phyloP scores from a whole-genome alignment of 495 filamentous ascomycete genomes.

The Aspergillus coremiiformis region DNA sequence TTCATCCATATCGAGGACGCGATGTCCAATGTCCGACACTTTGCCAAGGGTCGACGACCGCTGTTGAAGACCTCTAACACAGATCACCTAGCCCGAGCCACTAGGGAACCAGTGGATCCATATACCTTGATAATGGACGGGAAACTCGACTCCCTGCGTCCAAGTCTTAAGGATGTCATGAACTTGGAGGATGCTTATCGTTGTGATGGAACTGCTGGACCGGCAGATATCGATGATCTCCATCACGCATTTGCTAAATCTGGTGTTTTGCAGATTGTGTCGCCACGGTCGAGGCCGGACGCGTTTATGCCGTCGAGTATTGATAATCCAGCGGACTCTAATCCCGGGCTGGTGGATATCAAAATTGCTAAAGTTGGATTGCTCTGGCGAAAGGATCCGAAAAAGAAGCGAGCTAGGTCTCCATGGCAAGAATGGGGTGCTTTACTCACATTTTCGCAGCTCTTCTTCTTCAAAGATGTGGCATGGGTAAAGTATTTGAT shows the following conservation, averaged over 20 bases:
- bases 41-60: constrained; percentile 63
- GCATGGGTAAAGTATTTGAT: constrained; percentile 87
- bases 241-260: constrained; percentile 86
- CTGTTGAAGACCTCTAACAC: constrained; percentile 61
- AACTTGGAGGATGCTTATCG: constrained; percentile 85
- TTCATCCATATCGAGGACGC: constrained; percentile 97
- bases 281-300: constrained; percentile 82
- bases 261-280: constrained; percentile 88
- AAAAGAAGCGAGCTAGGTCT: constrained; percentile 88
- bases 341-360: constrained; percentile 92
- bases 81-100: constrained; percentile 58
- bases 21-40: constrained; percentile 68
- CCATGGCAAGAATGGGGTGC: constrained; percentile 99
- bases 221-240: constrained; percentile 66
- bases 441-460: constrained; percentile 84
- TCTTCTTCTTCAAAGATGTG: constrained; percentile 94
- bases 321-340: constrained; percentile 76
- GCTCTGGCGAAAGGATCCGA: constrained; percentile 90
- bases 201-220: constrained; percentile 68
- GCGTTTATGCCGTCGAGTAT: constrained; percentile 87
- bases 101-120: constrained; percentile 85
- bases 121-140: constrained; percentile 90
- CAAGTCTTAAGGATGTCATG: constrained; percentile 85
- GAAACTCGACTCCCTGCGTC: constrained; percentile 72
- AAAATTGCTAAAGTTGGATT: constrained; percentile 95